A percentile compares a stretch with the other conserved stretches of the same genome.
Conservation (phyloP, 1,139 yeast genomes). For the Nematodospora anomalae region DNA sequence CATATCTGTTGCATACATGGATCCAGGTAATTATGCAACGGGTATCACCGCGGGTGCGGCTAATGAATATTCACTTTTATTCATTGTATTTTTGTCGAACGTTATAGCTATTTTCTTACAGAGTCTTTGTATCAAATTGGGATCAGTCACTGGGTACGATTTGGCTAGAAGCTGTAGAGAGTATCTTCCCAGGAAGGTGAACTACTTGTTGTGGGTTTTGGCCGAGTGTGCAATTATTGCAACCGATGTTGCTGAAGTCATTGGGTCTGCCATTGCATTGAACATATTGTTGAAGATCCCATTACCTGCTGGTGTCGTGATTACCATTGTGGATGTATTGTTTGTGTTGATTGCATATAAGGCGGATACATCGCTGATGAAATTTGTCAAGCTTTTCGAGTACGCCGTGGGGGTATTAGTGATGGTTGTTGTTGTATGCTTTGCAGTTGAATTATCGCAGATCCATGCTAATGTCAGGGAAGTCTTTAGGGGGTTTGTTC, state of each 20-base stretch:
- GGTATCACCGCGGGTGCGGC: conserved; percentile 78
- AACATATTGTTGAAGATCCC: conserved; percentile 70
- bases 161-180: conserved; percentile 68
- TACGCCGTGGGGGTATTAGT: conserved; percentile 65
- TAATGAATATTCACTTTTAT: conserved; percentile 61
- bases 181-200: conserved; percentile 61
- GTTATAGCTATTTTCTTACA: conserved; percentile 75
- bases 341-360: conserved; percentile 73
- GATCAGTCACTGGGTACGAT: conserved; percentile 79
- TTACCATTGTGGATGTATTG: conserved; percentile 71
- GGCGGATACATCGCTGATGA: conserved; percentile 65
- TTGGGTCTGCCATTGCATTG: conserved; percentile 83
- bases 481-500: conserved; percentile 69
- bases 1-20: conserved; percentile 80
- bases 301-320: conserved; percentile 73
- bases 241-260: conserved; percentile 84
- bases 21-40: conserved; percentile 84
- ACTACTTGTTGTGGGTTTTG: conserved; percentile 56
- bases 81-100: conserved; percentile 66
- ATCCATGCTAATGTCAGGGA: conserved; percentile 50
- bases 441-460: conserved; percentile 63
- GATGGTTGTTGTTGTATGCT: conserved; percentile 69
- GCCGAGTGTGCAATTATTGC: conserved; percentile 84
- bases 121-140: conserved; percentile 68
- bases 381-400: conserved; percentile 65